Evolutionary conservation across 2,329 filamentous ascomycete species (phyloP).

Genomic region (Colletotrichum eleusines): DNA sequence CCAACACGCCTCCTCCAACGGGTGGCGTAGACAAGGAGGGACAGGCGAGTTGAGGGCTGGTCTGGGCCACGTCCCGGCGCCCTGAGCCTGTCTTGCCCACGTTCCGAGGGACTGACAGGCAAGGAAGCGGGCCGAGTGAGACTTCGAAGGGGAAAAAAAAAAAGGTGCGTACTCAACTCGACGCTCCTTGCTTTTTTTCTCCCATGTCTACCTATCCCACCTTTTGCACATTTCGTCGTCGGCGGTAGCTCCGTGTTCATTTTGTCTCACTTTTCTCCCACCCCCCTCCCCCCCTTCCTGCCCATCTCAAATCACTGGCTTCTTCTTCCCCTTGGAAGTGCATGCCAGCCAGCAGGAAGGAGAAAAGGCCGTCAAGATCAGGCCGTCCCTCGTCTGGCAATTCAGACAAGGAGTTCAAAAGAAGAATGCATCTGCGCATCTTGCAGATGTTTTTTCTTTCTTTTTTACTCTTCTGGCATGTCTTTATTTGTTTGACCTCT

Average conservation of each 20-base stretch:
- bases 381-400: neutral
- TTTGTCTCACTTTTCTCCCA: slow-evolving; percentile 12
- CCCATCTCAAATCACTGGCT: slow-evolving; percentile 9
- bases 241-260: slow-evolving; percentile 16
- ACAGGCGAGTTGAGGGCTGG: slow-evolving; percentile 21
- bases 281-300: neutral
- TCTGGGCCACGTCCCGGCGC: slow-evolving; percentile 30
- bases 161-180: slow-evolving; percentile 29
- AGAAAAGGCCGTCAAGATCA: neutral
- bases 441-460: neutral
- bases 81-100: slow-evolving; percentile 25
- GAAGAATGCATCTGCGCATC: slow-evolving; percentile 2
- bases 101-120: slow-evolving; percentile 32
- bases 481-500: slow-evolving; percentile 1
- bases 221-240: slow-evolving; percentile 36
- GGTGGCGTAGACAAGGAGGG: slow-evolving; percentile 25
- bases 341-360: slow-evolving; percentile 9
- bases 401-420: neutral
- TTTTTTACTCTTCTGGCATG: slow-evolving; percentile 3
- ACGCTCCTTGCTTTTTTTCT: slow-evolving; percentile 30
- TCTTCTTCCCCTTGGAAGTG: slow-evolving; percentile 5
- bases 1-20: slow-evolving; percentile 23
- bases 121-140: slow-evolving; percentile 37
- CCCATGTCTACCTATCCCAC: slow-evolving; percentile 20
- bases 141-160: slow-evolving; percentile 2